A percentile compares a stretch with the other conserved stretches of the same genome.
Conservation (phyloP, 2,329 filamentous ascomycete species). For the Hypoxylon sp. region DNA sequence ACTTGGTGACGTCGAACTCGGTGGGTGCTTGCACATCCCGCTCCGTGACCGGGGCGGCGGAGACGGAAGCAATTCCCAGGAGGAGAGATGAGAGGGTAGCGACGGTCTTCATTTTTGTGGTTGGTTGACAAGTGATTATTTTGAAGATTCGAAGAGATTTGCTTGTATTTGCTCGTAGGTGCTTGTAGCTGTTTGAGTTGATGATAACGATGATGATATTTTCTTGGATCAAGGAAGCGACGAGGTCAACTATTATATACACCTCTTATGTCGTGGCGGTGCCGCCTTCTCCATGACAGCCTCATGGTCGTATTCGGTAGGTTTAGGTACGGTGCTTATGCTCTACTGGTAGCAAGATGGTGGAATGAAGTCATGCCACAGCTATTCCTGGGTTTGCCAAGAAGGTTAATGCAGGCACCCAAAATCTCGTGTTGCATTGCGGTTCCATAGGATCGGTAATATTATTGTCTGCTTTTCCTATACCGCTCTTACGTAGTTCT, state of each 20-base stretch:
- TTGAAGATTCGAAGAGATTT: not conserved
- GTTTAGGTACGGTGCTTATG: slow-evolving; percentile 27
- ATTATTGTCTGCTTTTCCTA: not conserved
- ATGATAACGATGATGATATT: slow-evolving; percentile 4
- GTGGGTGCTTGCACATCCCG: slow-evolving; percentile 28
- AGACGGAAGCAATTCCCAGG: slow-evolving; percentile 42
- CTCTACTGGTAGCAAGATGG: slow-evolving; percentile 19
- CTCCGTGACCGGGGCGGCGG: slow-evolving; percentile 40
- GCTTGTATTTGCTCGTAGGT: not conserved
- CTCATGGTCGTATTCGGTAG: slow-evolving; percentile 29
- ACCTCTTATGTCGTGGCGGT: slow-evolving; percentile 29
- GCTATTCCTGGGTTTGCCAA: slow-evolving; percentile 9
- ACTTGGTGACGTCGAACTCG: slow-evolving; percentile 42
- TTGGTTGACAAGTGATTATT: not conserved
- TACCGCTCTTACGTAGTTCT: slow-evolving; percentile 7
- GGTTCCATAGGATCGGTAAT: slow-evolving; percentile 8
- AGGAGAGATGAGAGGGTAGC: slow-evolving; percentile 43
- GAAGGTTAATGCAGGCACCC: slow-evolving; percentile 1
- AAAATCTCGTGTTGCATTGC: slow-evolving; percentile 16
- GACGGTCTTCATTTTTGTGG: slow-evolving; percentile 45
- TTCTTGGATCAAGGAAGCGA: slow-evolving; percentile 17
- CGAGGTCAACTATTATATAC: slow-evolving; percentile 25
- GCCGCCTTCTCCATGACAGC: slow-evolving; percentile 7
- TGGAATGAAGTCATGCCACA: slow-evolving; percentile 43
- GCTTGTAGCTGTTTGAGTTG: not conserved